These are phyloP conservation scores for Phlegmacium glaucopus DNA, from an alignment of 768 basidiomycete species.

Conservation along the genomic window DNA sequence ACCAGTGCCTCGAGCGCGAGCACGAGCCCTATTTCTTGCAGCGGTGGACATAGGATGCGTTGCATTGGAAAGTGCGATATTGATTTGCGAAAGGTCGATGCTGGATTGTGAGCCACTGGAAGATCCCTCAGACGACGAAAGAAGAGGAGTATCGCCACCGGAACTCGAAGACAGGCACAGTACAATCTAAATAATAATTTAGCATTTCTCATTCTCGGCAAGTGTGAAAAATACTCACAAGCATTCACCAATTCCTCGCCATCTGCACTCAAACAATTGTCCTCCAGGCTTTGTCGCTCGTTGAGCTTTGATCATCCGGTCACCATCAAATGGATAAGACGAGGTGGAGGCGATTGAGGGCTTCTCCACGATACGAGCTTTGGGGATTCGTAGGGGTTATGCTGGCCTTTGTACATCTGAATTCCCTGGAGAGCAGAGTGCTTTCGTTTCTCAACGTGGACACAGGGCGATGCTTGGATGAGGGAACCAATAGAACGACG, in stretches of 20 bases:
- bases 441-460: constrained; percentile 62
- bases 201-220: not conserved
- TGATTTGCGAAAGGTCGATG: constrained; percentile 66
- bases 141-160: constrained; percentile 67
- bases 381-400: constrained; percentile 34
- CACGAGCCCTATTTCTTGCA: too few species aligned
- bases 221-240: constrained; percentile 43
- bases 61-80: constrained; percentile 51
- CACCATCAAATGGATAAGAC: constrained; percentile 62
- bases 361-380: constrained; percentile 54
- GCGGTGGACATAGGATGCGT: constrained; percentile 47
- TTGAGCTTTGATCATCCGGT: constrained; percentile 64
- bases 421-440: too few species aligned
- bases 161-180: constrained; percentile 63
- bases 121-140: constrained; percentile 66
- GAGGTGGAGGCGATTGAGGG: constrained; percentile 65
- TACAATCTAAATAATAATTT: constrained; percentile 28
- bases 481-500: constrained; percentile 63
- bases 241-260: constrained; percentile 58
- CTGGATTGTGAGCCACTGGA: constrained; percentile 77
- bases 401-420: constrained; percentile 24
- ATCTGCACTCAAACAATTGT: constrained; percentile 58
- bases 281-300: constrained; percentile 66
- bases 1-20: too few species aligned
- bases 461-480: constrained; percentile 67